Evolutionary conservation across 768 basidiomycete species (phyloP).

Genomic region (Butyriboletus loyo): DNA sequence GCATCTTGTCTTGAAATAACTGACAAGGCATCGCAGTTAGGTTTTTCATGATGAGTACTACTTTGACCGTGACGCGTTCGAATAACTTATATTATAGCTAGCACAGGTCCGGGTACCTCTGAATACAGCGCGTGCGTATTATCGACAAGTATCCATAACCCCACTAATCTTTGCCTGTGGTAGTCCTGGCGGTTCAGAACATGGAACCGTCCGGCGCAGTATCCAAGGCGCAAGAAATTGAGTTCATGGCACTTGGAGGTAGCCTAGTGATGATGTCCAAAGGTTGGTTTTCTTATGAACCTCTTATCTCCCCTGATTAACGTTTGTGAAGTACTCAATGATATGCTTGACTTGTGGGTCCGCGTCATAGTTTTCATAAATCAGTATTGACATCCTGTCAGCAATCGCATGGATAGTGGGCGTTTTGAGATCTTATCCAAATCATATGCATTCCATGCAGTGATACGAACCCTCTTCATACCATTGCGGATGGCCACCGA

Average conservation of each 20-base stretch:
- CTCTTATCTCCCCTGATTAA: constrained; percentile 1
- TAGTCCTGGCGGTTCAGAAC: constrained; percentile 85
- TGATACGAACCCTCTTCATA: constrained; percentile 70
- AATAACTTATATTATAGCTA: constrained; percentile 16
- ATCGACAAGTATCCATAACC: neutral
- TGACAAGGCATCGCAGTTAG: constrained; percentile 42
- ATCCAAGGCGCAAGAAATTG: constrained; percentile 73
- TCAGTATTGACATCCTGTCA: constrained; percentile 24
- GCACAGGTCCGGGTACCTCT: constrained; percentile 76
- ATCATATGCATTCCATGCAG: constrained; percentile 77
- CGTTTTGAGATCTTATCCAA: constrained; percentile 66
- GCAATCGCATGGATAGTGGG: constrained; percentile 85
- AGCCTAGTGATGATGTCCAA: constrained; percentile 88
- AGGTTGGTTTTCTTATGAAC: constrained; percentile 38
- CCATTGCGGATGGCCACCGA: constrained; percentile 67
- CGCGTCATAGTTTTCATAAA: neutral
- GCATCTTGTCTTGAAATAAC: constrained; percentile 6
- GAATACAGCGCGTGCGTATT: constrained; percentile 59
- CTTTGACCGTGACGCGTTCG: constrained; percentile 4
- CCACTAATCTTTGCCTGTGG: constrained; percentile 2
- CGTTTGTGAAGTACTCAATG: constrained; percentile 58
- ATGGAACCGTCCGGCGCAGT: constrained; percentile 79
- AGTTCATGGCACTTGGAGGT: constrained; percentile 82
- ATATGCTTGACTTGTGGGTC: constrained; percentile 75
- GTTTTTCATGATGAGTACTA: constrained; percentile 70